Base-by-base conservation (phyloP, 2,329 filamentous ascomycete species). In the Claviceps digitariae region DNA sequence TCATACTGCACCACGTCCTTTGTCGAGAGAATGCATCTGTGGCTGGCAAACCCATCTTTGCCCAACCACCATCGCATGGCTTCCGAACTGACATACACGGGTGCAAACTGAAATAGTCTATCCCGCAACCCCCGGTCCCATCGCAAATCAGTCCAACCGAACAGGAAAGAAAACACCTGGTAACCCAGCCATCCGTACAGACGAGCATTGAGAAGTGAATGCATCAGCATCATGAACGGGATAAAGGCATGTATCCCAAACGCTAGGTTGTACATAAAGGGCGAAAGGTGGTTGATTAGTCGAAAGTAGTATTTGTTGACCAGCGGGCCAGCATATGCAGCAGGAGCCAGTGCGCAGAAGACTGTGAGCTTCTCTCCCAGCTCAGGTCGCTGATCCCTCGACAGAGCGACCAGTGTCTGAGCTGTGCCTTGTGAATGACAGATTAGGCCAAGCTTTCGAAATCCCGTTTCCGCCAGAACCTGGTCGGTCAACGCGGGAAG, bases 1-100 rank as follows among this genome's bases (percentile, higher is more conserved):
- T 87, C 83, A 9, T 78, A 75, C 44, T 68, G 72, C 53, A 79
- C 77, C 55, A 85, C 81, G 57, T 90, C 86, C 41, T 79, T 78
- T 1, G 90, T 95, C 1, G 87, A 78, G 7, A 96, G 72, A 51
- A 96, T 94, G 63, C 90, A 96, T 64, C 87, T 88, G 62, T 95
- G 88, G 60, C 66, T 67, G 2, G 75, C 74, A 62, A 95, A 96
- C 60, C 90, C 90, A 61, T 93, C 88, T 4, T 84, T 74, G 0
- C 90, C 91, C 0, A 96, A 76, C 91, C 91, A 96, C 91, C 91
- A 97, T 6, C 88, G 77, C 88, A 96, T 95, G 55, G 83, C 85
- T 69, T 96, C 90, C 1, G 88, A 80, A 60, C 84, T 89, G 50
- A 96, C 88, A 62, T 94, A 95, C 0, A 95, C 88, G 1, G 91